These are phyloP conservation scores for Chalciporus sp. DNA, from an alignment of 1,284 basidiomycete genomes.

Conservation along the genomic window DNA sequence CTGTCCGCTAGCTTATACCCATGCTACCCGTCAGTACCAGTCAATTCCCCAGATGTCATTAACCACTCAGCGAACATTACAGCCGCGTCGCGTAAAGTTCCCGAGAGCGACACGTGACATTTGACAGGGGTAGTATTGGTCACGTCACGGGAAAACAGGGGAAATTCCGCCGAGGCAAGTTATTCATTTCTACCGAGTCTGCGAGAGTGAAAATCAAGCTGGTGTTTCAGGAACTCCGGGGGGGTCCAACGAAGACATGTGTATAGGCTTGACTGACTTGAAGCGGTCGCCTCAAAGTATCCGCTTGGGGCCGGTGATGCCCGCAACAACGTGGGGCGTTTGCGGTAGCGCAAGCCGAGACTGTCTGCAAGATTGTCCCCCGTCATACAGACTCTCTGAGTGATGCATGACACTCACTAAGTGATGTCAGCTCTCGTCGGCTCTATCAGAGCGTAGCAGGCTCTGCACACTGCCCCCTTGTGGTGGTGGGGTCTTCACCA, in stretches of 20 bases:
- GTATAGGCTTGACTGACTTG: background rate
- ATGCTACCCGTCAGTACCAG: background rate
- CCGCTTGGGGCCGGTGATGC: background rate
- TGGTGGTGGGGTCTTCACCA: too few relatives aligned
- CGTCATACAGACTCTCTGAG: background rate
- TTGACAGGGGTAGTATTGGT: slow-evolving; percentile 4
- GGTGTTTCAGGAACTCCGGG: background rate
- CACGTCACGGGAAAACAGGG: slow-evolving; percentile 2
- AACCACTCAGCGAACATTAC: background rate
- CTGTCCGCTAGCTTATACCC: background rate
- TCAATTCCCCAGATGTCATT: background rate
- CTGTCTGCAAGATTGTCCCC: background rate
- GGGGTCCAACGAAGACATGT: background rate
- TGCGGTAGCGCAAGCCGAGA: background rate
- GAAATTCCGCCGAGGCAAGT: slow-evolving; percentile 5
- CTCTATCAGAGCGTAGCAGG: background rate
- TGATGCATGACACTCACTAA: slow-evolving; percentile 2
- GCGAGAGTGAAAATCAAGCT: slow-evolving; percentile 1
- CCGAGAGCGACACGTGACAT: background rate
- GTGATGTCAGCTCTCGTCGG: background rate
- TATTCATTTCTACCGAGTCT: slow-evolving; percentile 1
- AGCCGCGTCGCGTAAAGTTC: background rate
- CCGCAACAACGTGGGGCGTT: too few relatives aligned
- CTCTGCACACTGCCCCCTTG: background rate
- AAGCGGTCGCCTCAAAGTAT: background rate